Conservation (phyloP, 495 filamentous ascomycete species). For the Tuber brumale region DNA sequence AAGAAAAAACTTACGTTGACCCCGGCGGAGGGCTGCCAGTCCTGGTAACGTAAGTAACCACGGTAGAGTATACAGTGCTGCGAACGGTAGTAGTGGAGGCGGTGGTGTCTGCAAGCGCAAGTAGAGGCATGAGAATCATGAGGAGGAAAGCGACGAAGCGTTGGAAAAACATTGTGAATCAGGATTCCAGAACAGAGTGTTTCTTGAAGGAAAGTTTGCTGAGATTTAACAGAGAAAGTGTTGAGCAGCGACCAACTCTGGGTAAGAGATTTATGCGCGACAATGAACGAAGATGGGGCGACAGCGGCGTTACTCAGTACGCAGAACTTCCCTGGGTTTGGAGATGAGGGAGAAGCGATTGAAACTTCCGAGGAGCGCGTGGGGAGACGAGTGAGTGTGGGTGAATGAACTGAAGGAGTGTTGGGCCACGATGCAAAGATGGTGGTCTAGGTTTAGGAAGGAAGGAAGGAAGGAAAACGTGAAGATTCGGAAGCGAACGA, state of each 20-base stretch:
- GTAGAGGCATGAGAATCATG: slow-evolving; percentile 23
- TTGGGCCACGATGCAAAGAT: slow-evolving; percentile 3
- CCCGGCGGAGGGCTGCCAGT: slow-evolving; percentile 26
- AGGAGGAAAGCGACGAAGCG: slow-evolving; percentile 29
- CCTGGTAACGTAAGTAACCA: slow-evolving; percentile 23
- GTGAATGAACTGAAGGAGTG: background rate
- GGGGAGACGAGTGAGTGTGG: background rate
- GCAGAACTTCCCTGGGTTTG: background rate
- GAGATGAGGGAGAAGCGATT: slow-evolving; percentile 19
- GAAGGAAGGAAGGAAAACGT: slow-evolving; percentile 16
- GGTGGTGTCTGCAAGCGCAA: slow-evolving; percentile 19
- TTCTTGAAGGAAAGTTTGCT: slow-evolving; percentile 13
- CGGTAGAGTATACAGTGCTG: slow-evolving; percentile 26
- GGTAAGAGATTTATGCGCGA: background rate
- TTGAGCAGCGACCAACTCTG: background rate
- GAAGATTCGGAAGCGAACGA: slow-evolving; percentile 18
- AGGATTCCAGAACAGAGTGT: slow-evolving; percentile 7
- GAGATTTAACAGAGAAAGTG: background rate
- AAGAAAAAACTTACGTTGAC: background rate
- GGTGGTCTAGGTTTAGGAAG: slow-evolving; percentile 1
- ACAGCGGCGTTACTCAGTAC: background rate
- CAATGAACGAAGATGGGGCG: background rate
- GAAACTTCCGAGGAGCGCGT: slow-evolving; percentile 3
- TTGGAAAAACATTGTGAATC: slow-evolving; percentile 23
- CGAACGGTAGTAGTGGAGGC: slow-evolving; percentile 18